Percentiles rank a stretch among this genome's conserved stretches.
Conservation (phyloP, 2,329 filamentous ascomycete species). For the Stylonectria norvegica region DNA sequence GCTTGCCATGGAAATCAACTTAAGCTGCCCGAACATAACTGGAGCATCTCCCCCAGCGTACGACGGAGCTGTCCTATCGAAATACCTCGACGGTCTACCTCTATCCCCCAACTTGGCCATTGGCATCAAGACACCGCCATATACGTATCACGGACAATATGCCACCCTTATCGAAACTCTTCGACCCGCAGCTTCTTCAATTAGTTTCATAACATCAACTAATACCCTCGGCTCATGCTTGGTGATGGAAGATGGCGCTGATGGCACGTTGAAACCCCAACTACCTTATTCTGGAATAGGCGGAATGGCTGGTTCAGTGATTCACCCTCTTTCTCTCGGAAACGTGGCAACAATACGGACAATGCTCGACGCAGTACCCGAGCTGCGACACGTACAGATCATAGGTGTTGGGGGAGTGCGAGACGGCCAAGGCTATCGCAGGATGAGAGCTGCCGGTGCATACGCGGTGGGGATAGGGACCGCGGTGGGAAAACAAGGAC, state of each 20-base stretch:
- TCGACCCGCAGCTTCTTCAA: conserved; percentile 19
- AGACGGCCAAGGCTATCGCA: conserved; percentile 57
- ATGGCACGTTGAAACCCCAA: conserved; percentile 31
- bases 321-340: conserved; percentile 71
- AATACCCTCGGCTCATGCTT: conserved; percentile 70
- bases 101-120: conserved; percentile 35
- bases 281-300: conserved; percentile 60
- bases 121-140: conserved; percentile 74
- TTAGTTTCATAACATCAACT: conserved; percentile 69
- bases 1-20: conserved; percentile 71
- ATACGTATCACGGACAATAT: conserved; percentile 68
- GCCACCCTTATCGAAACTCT: conserved; percentile 53
- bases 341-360: conserved; percentile 67
- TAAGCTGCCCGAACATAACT: conserved; percentile 74
- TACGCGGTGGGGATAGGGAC: conserved; percentile 66
- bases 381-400: conserved; percentile 54
- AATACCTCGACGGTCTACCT: conserved; percentile 53
- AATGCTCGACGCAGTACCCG: conserved; percentile 50
- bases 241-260: conserved; percentile 40
- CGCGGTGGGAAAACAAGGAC: conserved; percentile 61
- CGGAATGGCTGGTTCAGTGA: conserved; percentile 66
- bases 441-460: conserved; percentile 67
- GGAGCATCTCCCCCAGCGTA: conserved; percentile 69
- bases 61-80: conserved; percentile 44
- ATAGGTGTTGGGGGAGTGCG: conserved; percentile 72